Percentiles rank a stretch among this genome's conserved stretches.
Evolutionary conservation across 2,329 filamentous ascomycete genomes (phyloP).

Genomic region (Tetracladium maxilliforme): DNA sequence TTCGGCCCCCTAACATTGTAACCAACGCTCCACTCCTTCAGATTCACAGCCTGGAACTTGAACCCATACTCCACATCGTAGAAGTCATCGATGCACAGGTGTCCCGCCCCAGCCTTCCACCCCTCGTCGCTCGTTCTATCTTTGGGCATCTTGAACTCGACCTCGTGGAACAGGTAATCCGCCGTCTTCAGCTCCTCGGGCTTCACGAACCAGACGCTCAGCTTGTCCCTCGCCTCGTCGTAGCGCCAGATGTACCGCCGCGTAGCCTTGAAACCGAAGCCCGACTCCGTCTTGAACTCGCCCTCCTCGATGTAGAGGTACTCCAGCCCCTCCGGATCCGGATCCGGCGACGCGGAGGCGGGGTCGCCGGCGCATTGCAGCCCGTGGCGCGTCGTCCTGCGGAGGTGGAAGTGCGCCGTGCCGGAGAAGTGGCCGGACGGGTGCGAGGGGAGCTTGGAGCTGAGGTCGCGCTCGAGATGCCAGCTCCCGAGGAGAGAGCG

Average conservation of each 20-base stretch:
- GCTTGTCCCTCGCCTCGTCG: constrained; percentile 36
- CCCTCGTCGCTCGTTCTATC: constrained; percentile 14
- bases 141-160: constrained; percentile 39
- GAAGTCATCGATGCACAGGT: constrained; percentile 57
- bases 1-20: constrained; percentile 57
- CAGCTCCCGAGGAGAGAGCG: constrained; percentile 56
- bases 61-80: constrained; percentile 61
- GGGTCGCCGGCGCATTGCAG: constrained; percentile 16
- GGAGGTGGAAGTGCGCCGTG: constrained; percentile 47
- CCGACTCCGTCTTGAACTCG: constrained; percentile 41
- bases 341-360: constrained; percentile 8
- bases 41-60: constrained; percentile 37
- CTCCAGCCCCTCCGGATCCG: constrained; percentile 37
- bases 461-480: constrained; percentile 43
- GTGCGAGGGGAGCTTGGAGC: constrained; percentile 36
- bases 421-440: constrained; percentile 52
- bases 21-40: constrained; percentile 41
- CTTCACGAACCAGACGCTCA: constrained; percentile 64
- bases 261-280: constrained; percentile 39
- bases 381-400: constrained; percentile 41
- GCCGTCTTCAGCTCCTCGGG: constrained; percentile 43
- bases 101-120: constrained; percentile 51
- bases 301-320: constrained; percentile 59
- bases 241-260: constrained; percentile 64
- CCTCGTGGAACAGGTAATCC: constrained; percentile 62